Percentiles rank a stretch among this genome's conserved stretches.
Conservation (phyloP, 1,284 basidiomycete genomes). For the Grifola frondosa region DNA sequence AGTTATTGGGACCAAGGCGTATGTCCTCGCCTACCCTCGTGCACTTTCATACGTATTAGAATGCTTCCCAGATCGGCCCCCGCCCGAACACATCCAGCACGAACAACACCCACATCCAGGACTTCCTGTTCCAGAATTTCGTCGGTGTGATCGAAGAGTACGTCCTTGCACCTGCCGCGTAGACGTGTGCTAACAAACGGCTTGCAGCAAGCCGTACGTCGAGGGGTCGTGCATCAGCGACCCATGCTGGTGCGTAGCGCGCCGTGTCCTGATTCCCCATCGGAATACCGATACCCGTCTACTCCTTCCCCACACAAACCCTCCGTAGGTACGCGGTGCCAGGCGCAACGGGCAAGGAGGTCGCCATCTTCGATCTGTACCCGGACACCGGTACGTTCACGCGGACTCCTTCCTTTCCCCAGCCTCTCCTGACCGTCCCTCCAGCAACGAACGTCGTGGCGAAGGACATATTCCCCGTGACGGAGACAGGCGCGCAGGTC, state of each 20-base stretch:
- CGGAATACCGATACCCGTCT: too few species aligned
- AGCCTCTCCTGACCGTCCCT: neutral
- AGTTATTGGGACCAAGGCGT: conserved; percentile 65
- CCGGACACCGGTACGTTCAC: conserved; percentile 43
- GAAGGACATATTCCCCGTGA: conserved; percentile 45
- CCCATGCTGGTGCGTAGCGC: conserved; percentile 48
- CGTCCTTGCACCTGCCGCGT: conserved; percentile 15
- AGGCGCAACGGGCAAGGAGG: conserved; percentile 57
- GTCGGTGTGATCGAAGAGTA: conserved; percentile 53
- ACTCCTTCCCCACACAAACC: neutral
- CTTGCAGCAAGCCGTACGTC: conserved; percentile 44
- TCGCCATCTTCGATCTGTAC: conserved; percentile 57
- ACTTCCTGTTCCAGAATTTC: conserved; percentile 57
- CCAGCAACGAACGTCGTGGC: conserved; percentile 49
- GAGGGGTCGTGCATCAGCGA: conserved; percentile 59
- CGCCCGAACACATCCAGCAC: conserved; percentile 41
- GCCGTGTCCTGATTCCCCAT: too few species aligned
- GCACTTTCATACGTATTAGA: neutral
- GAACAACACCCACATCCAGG: conserved; percentile 56
- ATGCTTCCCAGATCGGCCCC: conserved; percentile 33
- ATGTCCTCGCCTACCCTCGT: conserved; percentile 13
- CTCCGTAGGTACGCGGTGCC: conserved; percentile 48
- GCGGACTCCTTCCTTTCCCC: neutral
- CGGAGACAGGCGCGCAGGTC: conserved; percentile 42
- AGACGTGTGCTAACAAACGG: neutral